Conservation (phyloP, 108 stramenopile species). For the Conticribra guillardii region DNA sequence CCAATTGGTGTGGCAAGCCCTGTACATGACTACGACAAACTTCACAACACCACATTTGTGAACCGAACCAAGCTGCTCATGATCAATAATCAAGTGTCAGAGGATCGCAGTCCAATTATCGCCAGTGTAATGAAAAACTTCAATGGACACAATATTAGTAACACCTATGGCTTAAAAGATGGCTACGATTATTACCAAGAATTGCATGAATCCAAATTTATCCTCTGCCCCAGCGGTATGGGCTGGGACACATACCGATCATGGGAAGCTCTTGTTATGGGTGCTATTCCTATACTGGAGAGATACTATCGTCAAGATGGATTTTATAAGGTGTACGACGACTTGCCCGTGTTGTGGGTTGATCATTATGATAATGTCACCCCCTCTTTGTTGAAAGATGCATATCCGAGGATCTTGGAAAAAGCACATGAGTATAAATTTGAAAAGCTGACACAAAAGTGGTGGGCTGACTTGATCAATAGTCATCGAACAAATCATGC, state of each 20-base stretch:
- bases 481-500: constrained; percentile 3
- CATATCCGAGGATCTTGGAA: constrained; percentile 43
- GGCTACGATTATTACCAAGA: constrained; percentile 20
- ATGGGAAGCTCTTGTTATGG: constrained; percentile 54
- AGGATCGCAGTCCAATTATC: constrained; percentile 22
- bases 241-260: constrained; percentile 62
- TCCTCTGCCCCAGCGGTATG: constrained; percentile 56
- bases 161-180: constrained; percentile 13
- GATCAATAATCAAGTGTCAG: constrained; percentile 32
- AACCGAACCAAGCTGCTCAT: constrained; percentile 45
- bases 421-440: constrained; percentile 32
- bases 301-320: constrained; percentile 50
- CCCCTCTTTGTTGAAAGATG: constrained; percentile 44
- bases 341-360: constrained; percentile 62
- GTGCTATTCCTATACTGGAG: constrained; percentile 59
- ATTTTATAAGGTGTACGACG: constrained; percentile 47
- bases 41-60: not conserved
- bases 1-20: constrained; percentile 34
- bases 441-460: constrained; percentile 53
- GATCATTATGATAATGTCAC: constrained; percentile 53
- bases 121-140: constrained; percentile 55
- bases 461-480: constrained; percentile 56
- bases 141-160: constrained; percentile 29
- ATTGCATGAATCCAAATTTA: constrained; percentile 50
- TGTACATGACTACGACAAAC: not conserved